Evolutionary conservation across 805 yeast species (phyloP).

Genomic region (Candida palmyrensis): DNA sequence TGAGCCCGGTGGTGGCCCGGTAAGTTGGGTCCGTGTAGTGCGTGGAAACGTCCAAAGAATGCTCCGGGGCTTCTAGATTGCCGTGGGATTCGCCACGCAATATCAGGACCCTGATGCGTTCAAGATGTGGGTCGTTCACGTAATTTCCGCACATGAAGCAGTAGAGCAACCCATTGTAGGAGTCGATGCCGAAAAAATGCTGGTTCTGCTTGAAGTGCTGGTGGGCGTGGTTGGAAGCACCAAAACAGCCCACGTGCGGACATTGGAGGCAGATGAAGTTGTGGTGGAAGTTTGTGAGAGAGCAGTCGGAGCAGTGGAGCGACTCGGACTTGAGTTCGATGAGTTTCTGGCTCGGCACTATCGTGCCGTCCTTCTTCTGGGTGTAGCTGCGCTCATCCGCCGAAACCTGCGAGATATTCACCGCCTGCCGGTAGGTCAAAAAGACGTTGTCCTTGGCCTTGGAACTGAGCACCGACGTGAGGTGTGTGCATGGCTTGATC

Average conservation of each 20-base stretch:
- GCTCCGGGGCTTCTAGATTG: neutral
- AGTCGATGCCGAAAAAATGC: slow-evolving; percentile 50
- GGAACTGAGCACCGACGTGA: slow-evolving; percentile 42
- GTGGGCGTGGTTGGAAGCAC: slow-evolving; percentile 25
- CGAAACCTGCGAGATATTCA: slow-evolving; percentile 38
- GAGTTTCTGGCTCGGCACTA: slow-evolving; percentile 33
- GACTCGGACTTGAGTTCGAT: slow-evolving; percentile 38
- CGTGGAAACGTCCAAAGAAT: neutral
- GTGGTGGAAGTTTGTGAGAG: slow-evolving; percentile 31
- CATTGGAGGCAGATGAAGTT: slow-evolving; percentile 71
- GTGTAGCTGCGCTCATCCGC: slow-evolving; percentile 22
- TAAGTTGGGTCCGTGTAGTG: slow-evolving; percentile 35
- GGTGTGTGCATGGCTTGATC: slow-evolving; percentile 46
- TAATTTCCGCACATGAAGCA: slow-evolving; percentile 79
- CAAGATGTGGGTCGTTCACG: slow-evolving; percentile 56
- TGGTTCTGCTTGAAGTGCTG: slow-evolving; percentile 27
- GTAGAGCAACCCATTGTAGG: slow-evolving; percentile 60
- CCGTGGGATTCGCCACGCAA: neutral
- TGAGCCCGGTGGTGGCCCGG: slow-evolving; percentile 68
- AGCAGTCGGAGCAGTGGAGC: slow-evolving; percentile 49
- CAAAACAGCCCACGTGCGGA: slow-evolving; percentile 69
- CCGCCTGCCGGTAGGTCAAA: slow-evolving; percentile 47
- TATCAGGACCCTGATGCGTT: slow-evolving; percentile 26
- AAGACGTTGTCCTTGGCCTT: slow-evolving; percentile 46
- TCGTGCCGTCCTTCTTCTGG: slow-evolving; percentile 32